Evolutionary conservation across 768 basidiomycete species (phyloP).

Genomic region (Serpula lacrymans): DNA sequence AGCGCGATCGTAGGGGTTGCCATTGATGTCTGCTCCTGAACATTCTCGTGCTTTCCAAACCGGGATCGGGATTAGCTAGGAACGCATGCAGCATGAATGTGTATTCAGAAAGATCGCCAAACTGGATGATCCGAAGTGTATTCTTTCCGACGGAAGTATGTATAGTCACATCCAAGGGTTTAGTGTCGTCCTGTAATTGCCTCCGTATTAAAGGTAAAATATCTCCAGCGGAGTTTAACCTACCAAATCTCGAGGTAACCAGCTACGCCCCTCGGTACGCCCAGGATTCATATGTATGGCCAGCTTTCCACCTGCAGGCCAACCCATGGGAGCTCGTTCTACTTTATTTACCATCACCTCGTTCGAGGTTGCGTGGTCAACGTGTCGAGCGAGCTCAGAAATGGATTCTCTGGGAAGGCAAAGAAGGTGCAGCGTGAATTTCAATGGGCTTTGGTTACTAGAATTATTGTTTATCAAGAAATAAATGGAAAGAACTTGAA

Average conservation of each 20-base stretch:
- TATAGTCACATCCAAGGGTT: constrained; percentile 39
- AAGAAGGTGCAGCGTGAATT: too few species aligned
- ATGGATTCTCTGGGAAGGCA: too few species aligned
- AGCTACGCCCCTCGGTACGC: constrained; percentile 29
- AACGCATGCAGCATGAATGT: constrained; percentile 44
- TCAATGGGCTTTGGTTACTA: too few species aligned
- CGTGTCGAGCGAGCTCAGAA: too few species aligned
- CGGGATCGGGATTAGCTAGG: constrained; percentile 14
- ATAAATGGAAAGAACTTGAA: too few species aligned
- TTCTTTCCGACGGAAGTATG: constrained; percentile 43
- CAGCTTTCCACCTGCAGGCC: constrained; percentile 45
- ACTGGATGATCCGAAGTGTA: constrained; percentile 47
- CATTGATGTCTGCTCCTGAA: too few species aligned
- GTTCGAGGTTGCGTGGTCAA: too few species aligned
- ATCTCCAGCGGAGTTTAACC: constrained; percentile 12
- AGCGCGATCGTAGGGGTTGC: too few species aligned
- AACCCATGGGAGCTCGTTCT: too few species aligned
- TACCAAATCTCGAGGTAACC: constrained; percentile 45
- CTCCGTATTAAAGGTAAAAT: neutral
- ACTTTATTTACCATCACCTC: too few species aligned
- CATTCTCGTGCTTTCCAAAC: too few species aligned
- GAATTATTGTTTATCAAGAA: too few species aligned
- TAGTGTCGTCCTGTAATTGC: constrained; percentile 20
- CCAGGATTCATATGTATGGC: constrained; percentile 44
- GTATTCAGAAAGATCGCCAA: constrained; percentile 38